Evolutionary conservation across 345 rosid genomes (phyloP).

Genomic region (Eucalyptus curtisii): DNA sequence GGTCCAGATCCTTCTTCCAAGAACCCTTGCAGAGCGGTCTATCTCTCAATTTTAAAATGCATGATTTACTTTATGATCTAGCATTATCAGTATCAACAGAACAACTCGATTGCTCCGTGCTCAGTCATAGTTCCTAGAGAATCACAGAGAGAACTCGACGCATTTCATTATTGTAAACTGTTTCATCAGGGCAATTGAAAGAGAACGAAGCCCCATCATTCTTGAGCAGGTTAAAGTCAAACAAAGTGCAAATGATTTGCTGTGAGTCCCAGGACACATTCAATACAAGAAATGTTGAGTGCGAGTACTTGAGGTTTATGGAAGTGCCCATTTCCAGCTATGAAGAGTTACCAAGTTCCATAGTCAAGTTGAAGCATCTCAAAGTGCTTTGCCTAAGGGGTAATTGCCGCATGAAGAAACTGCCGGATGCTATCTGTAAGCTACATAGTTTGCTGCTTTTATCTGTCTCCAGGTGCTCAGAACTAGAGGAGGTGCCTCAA

Average conservation of each 20-base stretch:
- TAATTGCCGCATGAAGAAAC: not conserved
- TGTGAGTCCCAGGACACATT: not conserved
- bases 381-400: not conserved
- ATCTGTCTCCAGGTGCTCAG: not conserved
- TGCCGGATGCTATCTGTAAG: not conserved
- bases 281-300: not conserved
- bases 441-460: not conserved
- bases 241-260: not conserved
- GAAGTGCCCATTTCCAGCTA: not conserved
- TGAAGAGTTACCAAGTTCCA: not conserved
- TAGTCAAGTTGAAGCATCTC: not conserved
- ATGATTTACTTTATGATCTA: constrained; percentile 3
- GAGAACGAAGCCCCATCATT: not conserved
- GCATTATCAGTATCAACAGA: not conserved
- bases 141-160: not conserved
- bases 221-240: not conserved
- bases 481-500: not conserved
- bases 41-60: not conserved
- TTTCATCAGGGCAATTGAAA: not conserved
- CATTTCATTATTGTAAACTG: not conserved
- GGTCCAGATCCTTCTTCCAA: constrained; percentile 5
- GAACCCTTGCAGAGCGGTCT: not conserved
- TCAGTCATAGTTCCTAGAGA: not conserved
- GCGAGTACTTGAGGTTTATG: not conserved
- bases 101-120: not conserved